Conservation (phyloP, 129 eudicot genomes). For the Flaveria brownii region DNA sequence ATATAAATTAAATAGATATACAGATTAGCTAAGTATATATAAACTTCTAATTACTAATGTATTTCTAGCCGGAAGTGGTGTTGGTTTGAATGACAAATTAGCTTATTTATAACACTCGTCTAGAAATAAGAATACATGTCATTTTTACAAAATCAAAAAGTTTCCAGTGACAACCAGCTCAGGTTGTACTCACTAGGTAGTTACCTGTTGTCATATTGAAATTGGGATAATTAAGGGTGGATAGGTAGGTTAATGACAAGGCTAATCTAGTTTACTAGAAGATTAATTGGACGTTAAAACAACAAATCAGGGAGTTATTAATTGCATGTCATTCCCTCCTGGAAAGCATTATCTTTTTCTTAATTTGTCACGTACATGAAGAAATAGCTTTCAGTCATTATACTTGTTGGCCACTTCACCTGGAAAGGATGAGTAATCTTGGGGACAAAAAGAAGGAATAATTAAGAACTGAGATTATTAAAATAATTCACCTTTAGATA, state of each 20-base stretch:
- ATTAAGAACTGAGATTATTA: slow-evolving; percentile 33
- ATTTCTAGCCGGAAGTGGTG: too few relatives aligned
- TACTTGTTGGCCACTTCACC: slow-evolving; percentile 83
- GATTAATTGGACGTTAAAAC: slow-evolving; percentile 22
- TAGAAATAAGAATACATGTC: too few relatives aligned
- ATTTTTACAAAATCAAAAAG: too few relatives aligned
- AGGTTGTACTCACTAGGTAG: slow-evolving; percentile 1
- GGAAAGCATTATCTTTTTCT: slow-evolving; percentile 52
- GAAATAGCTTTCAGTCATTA: slow-evolving; percentile 36
- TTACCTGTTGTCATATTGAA: background rate
- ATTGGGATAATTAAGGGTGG: background rate
- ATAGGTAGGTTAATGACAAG: slow-evolving; percentile 19
- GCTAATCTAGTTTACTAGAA: slow-evolving; percentile 25
- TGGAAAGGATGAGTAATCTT: slow-evolving; percentile 40
- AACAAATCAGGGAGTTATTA: background rate
- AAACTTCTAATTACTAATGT: too few relatives aligned
- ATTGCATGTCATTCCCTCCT: slow-evolving; percentile 48
- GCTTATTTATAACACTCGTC: too few relatives aligned
- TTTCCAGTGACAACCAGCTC: background rate
- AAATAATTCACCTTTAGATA: slow-evolving; percentile 29
- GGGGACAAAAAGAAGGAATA: slow-evolving; percentile 63
- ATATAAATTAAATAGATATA: too few relatives aligned
- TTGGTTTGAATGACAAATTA: too few relatives aligned
- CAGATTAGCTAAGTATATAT: too few relatives aligned
- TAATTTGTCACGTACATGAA: slow-evolving; percentile 23